These are phyloP conservation scores for Vitis hybrid DNA, from an alignment of 177 flowering plant genomes.

Conservation along the genomic window DNA sequence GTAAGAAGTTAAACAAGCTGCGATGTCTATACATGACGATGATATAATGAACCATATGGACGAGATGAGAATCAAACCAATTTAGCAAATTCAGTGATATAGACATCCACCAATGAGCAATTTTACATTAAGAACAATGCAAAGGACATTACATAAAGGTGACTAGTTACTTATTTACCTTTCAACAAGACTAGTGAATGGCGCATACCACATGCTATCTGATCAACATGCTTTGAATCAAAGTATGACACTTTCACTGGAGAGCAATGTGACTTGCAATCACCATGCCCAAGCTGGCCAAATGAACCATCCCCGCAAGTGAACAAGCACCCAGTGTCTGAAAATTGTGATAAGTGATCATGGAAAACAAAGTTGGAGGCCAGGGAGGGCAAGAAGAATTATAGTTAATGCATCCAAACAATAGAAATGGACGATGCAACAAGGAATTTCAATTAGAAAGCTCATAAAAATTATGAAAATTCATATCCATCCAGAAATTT, in stretches of 20 bases:
- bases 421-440: too few relatives aligned
- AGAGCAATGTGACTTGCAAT: constrained; percentile 46
- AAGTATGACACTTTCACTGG: constrained; percentile 59
- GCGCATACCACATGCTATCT: constrained; percentile 92
- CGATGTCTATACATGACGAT: too few relatives aligned
- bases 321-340: constrained; percentile 65
- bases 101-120: background rate
- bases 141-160: background rate
- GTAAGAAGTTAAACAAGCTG: too few relatives aligned
- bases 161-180: constrained; percentile 40
- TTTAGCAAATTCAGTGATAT: background rate
- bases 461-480: too few relatives aligned
- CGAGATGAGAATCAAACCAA: too few relatives aligned
- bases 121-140: background rate
- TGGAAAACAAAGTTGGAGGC: background rate
- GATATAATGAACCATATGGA: too few relatives aligned
- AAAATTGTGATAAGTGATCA: constrained; percentile 1
- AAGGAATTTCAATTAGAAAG: too few relatives aligned
- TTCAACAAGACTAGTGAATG: constrained; percentile 70
- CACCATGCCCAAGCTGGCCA: constrained; percentile 97
- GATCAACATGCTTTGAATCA: constrained; percentile 45
- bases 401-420: too few relatives aligned
- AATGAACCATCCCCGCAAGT: constrained; percentile 97
- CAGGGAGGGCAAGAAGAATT: background rate
- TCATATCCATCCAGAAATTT: too few relatives aligned